Conservation (phyloP, 179 eudicot genomes). For the Kewa caespitosa region DNA sequence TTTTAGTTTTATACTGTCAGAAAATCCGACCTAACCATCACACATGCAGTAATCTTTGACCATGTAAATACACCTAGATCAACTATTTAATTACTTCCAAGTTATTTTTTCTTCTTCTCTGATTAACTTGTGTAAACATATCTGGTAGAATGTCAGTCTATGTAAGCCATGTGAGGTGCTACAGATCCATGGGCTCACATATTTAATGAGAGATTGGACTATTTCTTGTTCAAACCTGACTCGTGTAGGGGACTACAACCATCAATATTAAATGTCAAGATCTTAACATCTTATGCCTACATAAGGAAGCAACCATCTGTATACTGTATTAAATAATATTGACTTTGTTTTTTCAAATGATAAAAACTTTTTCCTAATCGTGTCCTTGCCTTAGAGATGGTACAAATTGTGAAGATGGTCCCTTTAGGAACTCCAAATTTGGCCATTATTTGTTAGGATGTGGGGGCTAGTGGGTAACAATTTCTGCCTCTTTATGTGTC, state of each 20-base stretch:
- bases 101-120: not conserved
- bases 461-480: slow-evolving; percentile 21
- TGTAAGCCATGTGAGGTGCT: slow-evolving; percentile 36
- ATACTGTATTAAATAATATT: slow-evolving; percentile 8
- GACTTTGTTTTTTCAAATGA: not conserved
- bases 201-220: slow-evolving; percentile 29
- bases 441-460: slow-evolving; percentile 22
- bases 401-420: slow-evolving; percentile 21
- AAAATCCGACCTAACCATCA: slow-evolving; percentile 24
- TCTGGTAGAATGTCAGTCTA: slow-evolving; percentile 24
- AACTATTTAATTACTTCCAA: slow-evolving; percentile 4
- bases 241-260: slow-evolving; percentile 32
- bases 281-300: slow-evolving; percentile 27
- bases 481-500: slow-evolving; percentile 23
- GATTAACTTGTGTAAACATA: slow-evolving; percentile 25
- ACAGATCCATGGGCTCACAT: slow-evolving; percentile 30
- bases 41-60: slow-evolving; percentile 22
- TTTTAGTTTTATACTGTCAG: slow-evolving; percentile 15
- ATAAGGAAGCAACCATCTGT: slow-evolving; percentile 13
- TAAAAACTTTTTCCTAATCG: slow-evolving; percentile 1
- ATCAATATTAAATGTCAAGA: slow-evolving; percentile 25
- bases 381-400: slow-evolving; percentile 17
- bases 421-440: slow-evolving; percentile 14
- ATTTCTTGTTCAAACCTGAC: slow-evolving; percentile 32
- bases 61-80: slow-evolving; percentile 14